These are phyloP conservation scores for Moricandia arvensis DNA, from an alignment of 345 rosid genomes.

Conservation along the genomic window DNA sequence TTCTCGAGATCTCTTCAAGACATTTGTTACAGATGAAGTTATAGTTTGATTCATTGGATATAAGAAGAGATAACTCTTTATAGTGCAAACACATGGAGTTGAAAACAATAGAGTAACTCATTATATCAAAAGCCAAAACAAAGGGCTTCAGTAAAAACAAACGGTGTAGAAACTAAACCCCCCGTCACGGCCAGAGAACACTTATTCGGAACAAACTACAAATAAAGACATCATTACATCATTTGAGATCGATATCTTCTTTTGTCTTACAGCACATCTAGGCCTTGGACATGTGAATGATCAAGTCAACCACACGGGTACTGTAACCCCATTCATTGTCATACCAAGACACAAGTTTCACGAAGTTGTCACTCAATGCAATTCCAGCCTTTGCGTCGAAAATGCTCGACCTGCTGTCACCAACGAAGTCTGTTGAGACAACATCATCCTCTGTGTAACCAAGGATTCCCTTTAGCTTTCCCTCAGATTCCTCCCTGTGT, in stretches of 20 bases:
- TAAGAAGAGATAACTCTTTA: no score
- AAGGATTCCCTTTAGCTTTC: background rate
- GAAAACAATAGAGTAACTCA: background rate
- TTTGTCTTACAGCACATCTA: constrained; percentile 9
- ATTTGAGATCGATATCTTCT: background rate
- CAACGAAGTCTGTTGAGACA: background rate
- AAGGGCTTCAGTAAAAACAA: background rate
- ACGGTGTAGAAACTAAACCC: background rate
- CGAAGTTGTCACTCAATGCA: background rate
- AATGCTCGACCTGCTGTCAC: background rate
- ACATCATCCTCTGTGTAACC: background rate
- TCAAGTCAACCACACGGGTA: background rate
- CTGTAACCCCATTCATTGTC: background rate
- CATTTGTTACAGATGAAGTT: no score
- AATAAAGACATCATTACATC: background rate
- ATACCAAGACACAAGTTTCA: background rate
- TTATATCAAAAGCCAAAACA: background rate
- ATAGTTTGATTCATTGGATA: no score
- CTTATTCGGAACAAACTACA: background rate
- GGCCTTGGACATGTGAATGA: background rate
- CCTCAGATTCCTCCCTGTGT: constrained; percentile 18
- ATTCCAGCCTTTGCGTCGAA: background rate
- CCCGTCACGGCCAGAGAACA: background rate
- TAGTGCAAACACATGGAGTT: no score
- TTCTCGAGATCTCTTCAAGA: no score